phyloP scores from a whole-genome alignment of 306 rosid species.

The Medicago ruthenica region DNA sequence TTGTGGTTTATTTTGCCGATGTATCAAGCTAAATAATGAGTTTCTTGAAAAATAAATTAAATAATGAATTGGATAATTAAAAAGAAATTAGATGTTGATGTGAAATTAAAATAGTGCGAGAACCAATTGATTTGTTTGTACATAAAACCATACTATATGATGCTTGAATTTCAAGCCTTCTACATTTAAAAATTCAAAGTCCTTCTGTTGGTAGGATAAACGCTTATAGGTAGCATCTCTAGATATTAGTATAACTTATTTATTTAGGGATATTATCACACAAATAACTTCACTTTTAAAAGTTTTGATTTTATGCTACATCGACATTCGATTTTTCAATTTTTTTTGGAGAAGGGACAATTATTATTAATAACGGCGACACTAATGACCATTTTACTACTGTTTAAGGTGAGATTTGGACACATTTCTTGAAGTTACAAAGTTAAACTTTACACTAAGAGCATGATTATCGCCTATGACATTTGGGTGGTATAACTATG shows the following conservation, averaged over 20 bases:
- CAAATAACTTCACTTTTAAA: neutral
- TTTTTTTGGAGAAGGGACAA: no score
- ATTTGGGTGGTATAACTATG: no score
- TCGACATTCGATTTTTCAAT: neutral
- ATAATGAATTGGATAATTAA: no score
- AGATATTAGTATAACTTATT: neutral
- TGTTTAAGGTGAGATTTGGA: no score
- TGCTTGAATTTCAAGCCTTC: conserved; percentile 13
- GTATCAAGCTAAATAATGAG: neutral
- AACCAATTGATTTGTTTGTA: conserved; percentile 16
- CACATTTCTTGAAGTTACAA: no score
- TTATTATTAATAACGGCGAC: no score
- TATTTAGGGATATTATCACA: conserved; percentile 3
- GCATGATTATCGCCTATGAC: no score
- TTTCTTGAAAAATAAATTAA: no score
- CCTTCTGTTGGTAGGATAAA: conserved; percentile 5
- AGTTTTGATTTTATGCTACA: no score
- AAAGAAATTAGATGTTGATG: neutral
- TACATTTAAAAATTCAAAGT: conserved; percentile 1
- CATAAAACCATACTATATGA: conserved; percentile 1
- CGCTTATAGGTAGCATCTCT: neutral
- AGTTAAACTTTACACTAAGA: no score
- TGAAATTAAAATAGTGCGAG: neutral
- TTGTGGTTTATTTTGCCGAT: no score
- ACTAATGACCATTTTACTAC: no score